Conservation (phyloP, 495 filamentous ascomycete genomes). For the Penicillium ucsense region DNA sequence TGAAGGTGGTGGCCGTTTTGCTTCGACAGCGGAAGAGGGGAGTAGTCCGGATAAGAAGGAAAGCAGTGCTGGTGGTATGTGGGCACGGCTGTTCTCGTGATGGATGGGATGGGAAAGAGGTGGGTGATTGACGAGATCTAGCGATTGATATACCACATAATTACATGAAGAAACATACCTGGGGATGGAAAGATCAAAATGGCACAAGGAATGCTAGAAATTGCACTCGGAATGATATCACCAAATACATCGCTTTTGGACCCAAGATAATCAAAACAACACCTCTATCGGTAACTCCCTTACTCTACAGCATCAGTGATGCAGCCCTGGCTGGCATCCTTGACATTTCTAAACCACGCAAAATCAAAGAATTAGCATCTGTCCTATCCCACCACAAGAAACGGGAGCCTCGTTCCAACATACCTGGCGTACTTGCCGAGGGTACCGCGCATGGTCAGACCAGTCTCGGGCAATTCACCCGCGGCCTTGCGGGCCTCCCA, state of each 20-base stretch:
- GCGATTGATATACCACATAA: too few species aligned
- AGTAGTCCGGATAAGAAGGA: background rate
- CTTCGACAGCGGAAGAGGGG: background rate
- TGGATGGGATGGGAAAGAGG: background rate
- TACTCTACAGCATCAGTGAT: conserved; percentile 37
- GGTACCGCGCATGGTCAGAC: conserved; percentile 56
- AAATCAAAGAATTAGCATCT: background rate
- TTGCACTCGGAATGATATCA: conserved; percentile 14
- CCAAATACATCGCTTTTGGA: conserved; percentile 19
- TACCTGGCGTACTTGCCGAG: conserved; percentile 78
- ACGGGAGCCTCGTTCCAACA: too few species aligned
- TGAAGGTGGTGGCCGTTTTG: background rate
- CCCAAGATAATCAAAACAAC: conserved; percentile 1
- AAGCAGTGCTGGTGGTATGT: background rate
- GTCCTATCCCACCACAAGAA: too few species aligned
- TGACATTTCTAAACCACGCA: conserved; percentile 29
- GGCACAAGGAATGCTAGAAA: background rate
- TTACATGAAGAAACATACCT: too few species aligned
- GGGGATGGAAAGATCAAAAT: background rate
- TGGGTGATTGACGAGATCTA: background rate
- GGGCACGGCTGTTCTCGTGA: background rate
- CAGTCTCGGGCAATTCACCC: conserved; percentile 26
- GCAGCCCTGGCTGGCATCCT: conserved; percentile 59
- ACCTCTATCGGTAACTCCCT: conserved; percentile 1
- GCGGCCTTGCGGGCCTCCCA: conserved; percentile 38